Base-by-base conservation (phyloP, 371 early-diverging fungal species). In the Conidiobolus incongruus region DNA sequence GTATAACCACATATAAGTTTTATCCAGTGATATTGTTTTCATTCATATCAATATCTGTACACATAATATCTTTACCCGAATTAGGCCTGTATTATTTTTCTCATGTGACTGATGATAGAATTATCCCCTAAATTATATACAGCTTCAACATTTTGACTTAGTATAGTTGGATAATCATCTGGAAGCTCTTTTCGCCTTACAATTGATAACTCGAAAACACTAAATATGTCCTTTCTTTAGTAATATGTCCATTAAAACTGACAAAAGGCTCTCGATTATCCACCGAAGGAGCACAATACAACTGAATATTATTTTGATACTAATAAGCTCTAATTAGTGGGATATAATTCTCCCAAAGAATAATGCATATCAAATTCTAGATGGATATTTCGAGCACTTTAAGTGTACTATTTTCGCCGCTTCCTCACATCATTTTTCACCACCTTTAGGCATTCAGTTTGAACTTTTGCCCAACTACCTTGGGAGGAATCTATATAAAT, bases 331-430 rank as follows among this genome's bases (percentile, higher is more conserved):
- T 46, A 13, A 52, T 35, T 34, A 52, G 28, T 35, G 53, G 53
- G 43, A 52, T 47, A 26, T 52, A 52, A 28, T 52, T 52, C 35
- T 52, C 53, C 53, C 53, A 52, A 33, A 49, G 49, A 10, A 52
- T 52, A 13, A 46, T 35, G 12, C 44, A 40, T 17, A 42, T 29
- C 4, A 49, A 29, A 12, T 41, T 39, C 13, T n/a, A 30, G 4
- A 36, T 11, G 12, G 11, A 7, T 1, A 40, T 34, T 5, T 46
- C 35, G 17, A 52, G 29, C 0, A 52, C 49, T 19, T 49, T 47
- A 11, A 52, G 17, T 5, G 53, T 52, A 5, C 47, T 39, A 15
- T 47, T 49, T 26, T 52, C 53, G 24, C 49, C 53, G 20, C 23
- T 23, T 11, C 53, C 53, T 49, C 53, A 52, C 19, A 48, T 30